These are phyloP conservation scores for Fusarium sp. DNA, from an alignment of 2,329 filamentous ascomycete genomes.

Conservation along the genomic window DNA sequence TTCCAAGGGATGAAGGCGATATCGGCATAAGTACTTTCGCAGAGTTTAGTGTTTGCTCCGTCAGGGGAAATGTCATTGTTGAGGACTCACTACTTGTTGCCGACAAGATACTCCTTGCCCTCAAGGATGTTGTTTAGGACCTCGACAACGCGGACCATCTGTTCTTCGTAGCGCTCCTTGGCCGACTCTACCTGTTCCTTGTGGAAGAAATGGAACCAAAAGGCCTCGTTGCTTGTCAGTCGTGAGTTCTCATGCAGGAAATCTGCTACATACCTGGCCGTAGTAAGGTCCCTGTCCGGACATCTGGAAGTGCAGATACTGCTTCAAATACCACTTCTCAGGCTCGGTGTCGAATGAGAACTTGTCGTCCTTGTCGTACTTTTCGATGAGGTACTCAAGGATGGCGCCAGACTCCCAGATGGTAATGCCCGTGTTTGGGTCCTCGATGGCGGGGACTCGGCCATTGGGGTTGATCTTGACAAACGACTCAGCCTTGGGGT, in stretches of 20 bases:
- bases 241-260: background rate
- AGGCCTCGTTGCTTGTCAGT: constrained; percentile 19
- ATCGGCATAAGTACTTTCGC: constrained; percentile 49
- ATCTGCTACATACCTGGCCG: constrained; percentile 33
- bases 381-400: constrained; percentile 41
- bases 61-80: background rate
- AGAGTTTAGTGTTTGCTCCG: background rate
- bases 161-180: constrained; percentile 47
- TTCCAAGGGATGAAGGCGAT: constrained; percentile 50
- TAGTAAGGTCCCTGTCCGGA: constrained; percentile 55
- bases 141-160: constrained; percentile 45
- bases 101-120: constrained; percentile 51
- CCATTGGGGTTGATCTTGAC: constrained; percentile 50
- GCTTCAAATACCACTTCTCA: constrained; percentile 29
- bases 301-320: constrained; percentile 53
- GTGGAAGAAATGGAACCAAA: constrained; percentile 43
- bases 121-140: constrained; percentile 49
- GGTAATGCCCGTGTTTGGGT: constrained; percentile 50
- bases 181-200: constrained; percentile 45
- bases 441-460: constrained; percentile 47
- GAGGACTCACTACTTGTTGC: constrained; percentile 47
- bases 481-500: constrained; percentile 43
- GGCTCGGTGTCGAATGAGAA: constrained; percentile 29
- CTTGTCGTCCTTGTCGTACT: constrained; percentile 45
- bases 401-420: constrained; percentile 49